Conservation (phyloP, 2,329 filamentous ascomycete genomes). For the Fusarium sp. region DNA sequence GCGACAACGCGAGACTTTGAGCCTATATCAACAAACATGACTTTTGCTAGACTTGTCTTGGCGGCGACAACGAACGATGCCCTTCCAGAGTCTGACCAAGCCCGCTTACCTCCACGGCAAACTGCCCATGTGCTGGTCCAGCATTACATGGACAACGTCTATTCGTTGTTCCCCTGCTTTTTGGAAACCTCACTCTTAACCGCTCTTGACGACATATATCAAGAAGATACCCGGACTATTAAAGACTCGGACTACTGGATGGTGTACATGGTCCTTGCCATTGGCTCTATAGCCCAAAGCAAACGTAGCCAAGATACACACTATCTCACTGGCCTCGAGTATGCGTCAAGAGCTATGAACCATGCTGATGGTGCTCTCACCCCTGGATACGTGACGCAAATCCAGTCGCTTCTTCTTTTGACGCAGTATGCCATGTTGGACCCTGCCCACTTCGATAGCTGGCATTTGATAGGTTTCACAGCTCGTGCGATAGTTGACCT, state of each 20-base stretch:
- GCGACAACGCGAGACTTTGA: slow-evolving; percentile 95
- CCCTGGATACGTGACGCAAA: slow-evolving; percentile 84
- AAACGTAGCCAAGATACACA: slow-evolving; percentile 73
- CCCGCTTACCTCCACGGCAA: slow-evolving; percentile 76
- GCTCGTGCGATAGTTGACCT: slow-evolving; percentile 88
- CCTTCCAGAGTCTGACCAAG: slow-evolving; percentile 70
- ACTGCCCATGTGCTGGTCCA: slow-evolving; percentile 76
- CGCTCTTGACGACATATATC: slow-evolving; percentile 84
- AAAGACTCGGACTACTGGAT: slow-evolving; percentile 83
- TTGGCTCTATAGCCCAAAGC: slow-evolving; percentile 80
- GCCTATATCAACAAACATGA: slow-evolving; percentile 87
- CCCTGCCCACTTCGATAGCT: slow-evolving; percentile 90
- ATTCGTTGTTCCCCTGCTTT: slow-evolving; percentile 83
- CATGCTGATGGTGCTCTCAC: slow-evolving; percentile 85
- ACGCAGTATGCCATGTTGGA: slow-evolving; percentile 92
- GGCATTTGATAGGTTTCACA: slow-evolving; percentile 92
- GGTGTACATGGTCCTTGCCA: slow-evolving; percentile 88
- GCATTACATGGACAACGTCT: slow-evolving; percentile 86
- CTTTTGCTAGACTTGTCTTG: slow-evolving; percentile 87
- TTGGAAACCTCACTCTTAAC: slow-evolving; percentile 81
- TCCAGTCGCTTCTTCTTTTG: slow-evolving; percentile 86
- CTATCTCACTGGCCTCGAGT: slow-evolving; percentile 66
- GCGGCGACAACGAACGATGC: slow-evolving; percentile 82
- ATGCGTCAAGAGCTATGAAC: slow-evolving; percentile 72
- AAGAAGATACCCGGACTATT: slow-evolving; percentile 71